Percentiles rank a stretch among this genome's conserved stretches.
These are phyloP conservation scores for Gillenia trifoliata DNA, from an alignment of 306 rosid species.

Conservation along the genomic window DNA sequence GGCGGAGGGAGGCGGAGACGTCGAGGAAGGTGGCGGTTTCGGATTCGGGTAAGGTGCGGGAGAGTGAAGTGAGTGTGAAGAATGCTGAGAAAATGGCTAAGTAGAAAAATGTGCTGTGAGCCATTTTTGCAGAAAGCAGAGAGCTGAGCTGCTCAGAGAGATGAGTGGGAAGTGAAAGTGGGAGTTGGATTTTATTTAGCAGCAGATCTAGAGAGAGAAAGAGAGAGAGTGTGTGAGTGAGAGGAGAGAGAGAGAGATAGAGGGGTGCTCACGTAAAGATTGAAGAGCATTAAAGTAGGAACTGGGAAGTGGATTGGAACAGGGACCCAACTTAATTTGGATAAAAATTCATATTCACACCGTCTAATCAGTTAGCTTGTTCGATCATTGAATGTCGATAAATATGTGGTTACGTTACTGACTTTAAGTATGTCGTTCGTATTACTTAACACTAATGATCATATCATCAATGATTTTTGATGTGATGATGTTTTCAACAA, in stretches of 20 bases:
- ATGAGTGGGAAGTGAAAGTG: not conserved
- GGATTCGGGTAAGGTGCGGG: conserved; percentile 27
- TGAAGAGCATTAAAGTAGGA: not conserved
- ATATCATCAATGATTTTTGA: too few relatives aligned
- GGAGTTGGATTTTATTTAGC: conserved; percentile 32
- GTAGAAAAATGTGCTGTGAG: conserved; percentile 12
- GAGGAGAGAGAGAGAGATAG: not conserved
- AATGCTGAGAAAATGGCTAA: conserved; percentile 13
- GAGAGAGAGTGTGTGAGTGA: too few relatives aligned
- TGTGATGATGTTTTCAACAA: too few relatives aligned
- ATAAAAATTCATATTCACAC: too few relatives aligned
- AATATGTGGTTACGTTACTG: not conserved
- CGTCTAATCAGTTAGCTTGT: not conserved
- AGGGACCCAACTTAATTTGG: not conserved
- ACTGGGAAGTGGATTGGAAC: not conserved
- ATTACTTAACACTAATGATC: too few relatives aligned
- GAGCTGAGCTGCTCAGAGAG: not conserved
- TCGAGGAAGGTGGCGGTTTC: conserved; percentile 40
- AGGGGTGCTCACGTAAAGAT: not conserved
- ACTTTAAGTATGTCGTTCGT: too few relatives aligned
- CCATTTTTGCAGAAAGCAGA: conserved; percentile 33
- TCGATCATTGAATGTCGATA: not conserved
- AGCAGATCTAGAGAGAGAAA: not conserved
- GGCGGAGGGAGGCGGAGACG: conserved; percentile 47
- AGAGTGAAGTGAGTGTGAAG: conserved; percentile 11